phyloP scores from a whole-genome alignment of 2,329 filamentous ascomycete species.

The Lasiodiplodia citricola region DNA sequence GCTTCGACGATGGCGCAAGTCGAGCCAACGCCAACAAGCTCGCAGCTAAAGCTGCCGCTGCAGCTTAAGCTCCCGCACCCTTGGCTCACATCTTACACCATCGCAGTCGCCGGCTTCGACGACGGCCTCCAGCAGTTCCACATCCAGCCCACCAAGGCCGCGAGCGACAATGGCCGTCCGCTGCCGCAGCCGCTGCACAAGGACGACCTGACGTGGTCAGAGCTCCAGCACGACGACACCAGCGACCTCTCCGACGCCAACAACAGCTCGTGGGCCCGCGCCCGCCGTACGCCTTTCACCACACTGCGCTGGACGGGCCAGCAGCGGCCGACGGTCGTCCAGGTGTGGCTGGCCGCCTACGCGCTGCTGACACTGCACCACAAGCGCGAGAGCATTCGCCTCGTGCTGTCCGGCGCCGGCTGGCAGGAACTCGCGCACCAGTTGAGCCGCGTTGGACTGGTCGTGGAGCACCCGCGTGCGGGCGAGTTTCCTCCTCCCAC shows the following conservation, averaged over 20 bases:
- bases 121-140: neutral
- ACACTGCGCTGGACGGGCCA: slow-evolving; percentile 48
- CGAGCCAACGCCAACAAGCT: neutral
- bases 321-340: slow-evolving; percentile 46
- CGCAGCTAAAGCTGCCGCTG: slow-evolving; percentile 7
- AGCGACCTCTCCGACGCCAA: slow-evolving; percentile 39
- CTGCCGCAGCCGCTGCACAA: slow-evolving; percentile 38
- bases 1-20: neutral
- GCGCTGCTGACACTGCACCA: slow-evolving; percentile 52
- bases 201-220: slow-evolving; percentile 35
- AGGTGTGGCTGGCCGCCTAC: slow-evolving; percentile 56
- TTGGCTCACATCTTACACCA: slow-evolving; percentile 42
- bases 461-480: slow-evolving; percentile 48
- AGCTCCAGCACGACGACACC: neutral
- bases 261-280: slow-evolving; percentile 52
- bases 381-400: slow-evolving; percentile 52
- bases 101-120: neutral
- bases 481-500: slow-evolving; percentile 42
- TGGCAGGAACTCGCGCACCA: slow-evolving; percentile 48
- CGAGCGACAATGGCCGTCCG: slow-evolving; percentile 31
- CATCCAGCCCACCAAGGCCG: neutral
- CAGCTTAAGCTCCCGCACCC: slow-evolving; percentile 36
- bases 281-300: slow-evolving; percentile 51
- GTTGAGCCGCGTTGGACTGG: slow-evolving; percentile 35
- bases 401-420: slow-evolving; percentile 47